Conservation (phyloP, 2,329 filamentous ascomycete species). For the Helotiales sp. region DNA sequence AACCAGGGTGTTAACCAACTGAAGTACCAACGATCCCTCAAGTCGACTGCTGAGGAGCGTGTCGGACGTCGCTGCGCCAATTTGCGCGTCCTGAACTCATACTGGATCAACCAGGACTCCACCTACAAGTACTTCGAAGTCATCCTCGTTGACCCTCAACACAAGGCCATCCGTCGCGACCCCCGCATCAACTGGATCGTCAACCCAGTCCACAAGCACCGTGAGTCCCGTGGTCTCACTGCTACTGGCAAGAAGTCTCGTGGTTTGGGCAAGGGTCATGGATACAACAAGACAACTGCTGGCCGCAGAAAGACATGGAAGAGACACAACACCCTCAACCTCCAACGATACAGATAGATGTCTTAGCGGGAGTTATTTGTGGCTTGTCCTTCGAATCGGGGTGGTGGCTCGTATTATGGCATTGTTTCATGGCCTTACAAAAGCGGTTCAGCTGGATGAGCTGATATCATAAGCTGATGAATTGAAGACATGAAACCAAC, state of each 20-base stretch:
- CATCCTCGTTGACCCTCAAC: conserved; percentile 99
- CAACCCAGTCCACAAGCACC: conserved; percentile 99
- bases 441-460: conserved; percentile 24
- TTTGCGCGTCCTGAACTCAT: conserved; percentile 98
- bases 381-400: conserved; percentile 24
- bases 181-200: conserved; percentile 99
- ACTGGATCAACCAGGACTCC: conserved; percentile 99
- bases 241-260: conserved; percentile 99
- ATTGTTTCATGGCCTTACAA: conserved; percentile 26
- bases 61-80: conserved; percentile 99
- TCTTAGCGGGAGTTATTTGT: conserved; percentile 30
- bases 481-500: conserved; percentile 19
- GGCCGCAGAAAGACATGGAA: conserved; percentile 99
- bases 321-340: conserved; percentile 98
- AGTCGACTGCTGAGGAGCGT: conserved; percentile 98
- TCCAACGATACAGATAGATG: conserved; percentile 92
- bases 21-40: conserved; percentile 99
- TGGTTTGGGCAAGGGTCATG: conserved; percentile 98
- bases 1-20: conserved; percentile 99
- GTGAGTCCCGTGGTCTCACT: conserved; percentile 95
- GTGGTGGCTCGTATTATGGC: conserved; percentile 27
- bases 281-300: conserved; percentile 97
- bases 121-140: conserved; percentile 99
- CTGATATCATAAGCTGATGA: conserved; percentile 25
- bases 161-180: conserved; percentile 99